These are phyloP conservation scores for Avena sativa DNA, from an alignment of 176 grass and related monocot genomes.

Conservation along the genomic window DNA sequence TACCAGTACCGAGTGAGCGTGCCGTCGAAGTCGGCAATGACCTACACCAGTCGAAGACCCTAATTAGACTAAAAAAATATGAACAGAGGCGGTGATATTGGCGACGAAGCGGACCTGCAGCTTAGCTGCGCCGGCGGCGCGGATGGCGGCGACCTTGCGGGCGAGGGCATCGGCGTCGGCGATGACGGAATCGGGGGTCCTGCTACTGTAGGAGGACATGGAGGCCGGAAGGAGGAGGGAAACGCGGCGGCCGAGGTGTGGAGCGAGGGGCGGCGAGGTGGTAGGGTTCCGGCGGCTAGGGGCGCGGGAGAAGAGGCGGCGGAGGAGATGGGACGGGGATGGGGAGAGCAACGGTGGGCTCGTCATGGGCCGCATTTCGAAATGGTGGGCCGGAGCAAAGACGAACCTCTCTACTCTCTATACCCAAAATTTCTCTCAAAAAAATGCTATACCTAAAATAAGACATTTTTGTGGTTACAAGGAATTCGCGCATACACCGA, in stretches of 20 bases:
- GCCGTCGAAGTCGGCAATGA: constrained; percentile 96
- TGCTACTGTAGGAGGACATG: constrained; percentile 25
- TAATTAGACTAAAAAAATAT: background rate
- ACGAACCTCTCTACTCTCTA: background rate
- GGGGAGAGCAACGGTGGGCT: constrained; percentile 46
- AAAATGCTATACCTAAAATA: too few relatives aligned
- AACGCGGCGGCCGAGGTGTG: background rate
- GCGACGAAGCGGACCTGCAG: constrained; percentile 41
- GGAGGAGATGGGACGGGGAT: constrained; percentile 42
- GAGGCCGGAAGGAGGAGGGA: background rate
- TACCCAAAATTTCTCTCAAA: too few relatives aligned
- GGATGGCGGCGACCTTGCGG: constrained; percentile 56
- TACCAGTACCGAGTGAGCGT: constrained; percentile 95
- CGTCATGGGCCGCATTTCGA: constrained; percentile 46
- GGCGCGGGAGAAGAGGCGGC: constrained; percentile 29
- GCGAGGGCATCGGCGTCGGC: constrained; percentile 32
- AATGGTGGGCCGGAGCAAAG: constrained; percentile 16
- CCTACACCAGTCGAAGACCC: constrained; percentile 39
- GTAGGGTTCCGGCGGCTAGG: constrained; percentile 46
- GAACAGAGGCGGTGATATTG: background rate
- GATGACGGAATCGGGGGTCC: constrained; percentile 21
- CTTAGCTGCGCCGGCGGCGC: constrained; percentile 51
- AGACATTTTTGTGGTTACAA: too few relatives aligned
- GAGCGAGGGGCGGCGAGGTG: background rate
- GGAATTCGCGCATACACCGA: too few relatives aligned